Base-by-base conservation (phyloP, 2,329 filamentous ascomycete species). In the Davidsoniella virescens region DNA sequence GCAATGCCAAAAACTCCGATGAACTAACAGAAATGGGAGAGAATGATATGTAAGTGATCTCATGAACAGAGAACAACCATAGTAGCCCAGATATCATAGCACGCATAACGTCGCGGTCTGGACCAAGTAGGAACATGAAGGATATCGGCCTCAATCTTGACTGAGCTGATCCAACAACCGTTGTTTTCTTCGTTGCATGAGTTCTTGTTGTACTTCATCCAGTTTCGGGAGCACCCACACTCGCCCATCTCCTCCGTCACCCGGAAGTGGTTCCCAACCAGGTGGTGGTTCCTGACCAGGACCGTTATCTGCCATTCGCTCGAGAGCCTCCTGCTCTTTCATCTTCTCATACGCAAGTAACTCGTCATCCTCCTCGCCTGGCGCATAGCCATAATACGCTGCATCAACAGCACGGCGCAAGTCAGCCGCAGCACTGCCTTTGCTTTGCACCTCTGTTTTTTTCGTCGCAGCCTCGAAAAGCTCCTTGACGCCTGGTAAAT, bases 401-500 rank as follows among this genome's bases (percentile, higher is more conserved):
- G 92, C 92, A 65, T 98, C 87, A 7, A 98, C 88, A 5, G 44
- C 39, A 65, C 76, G 80, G 54, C 81, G 68, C 57, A 87, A 62
- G 58, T 87, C 84, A 47, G 78, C 77, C 60, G 86, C 82, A 7
- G 78, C 65, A 12, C 9, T 12, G 2, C 79, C 75, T 59, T 80
- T 81, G 53, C 80, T 73, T 2, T 70, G 71, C 47, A 70, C 68
- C n/a, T 65, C 63, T 55, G 73, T 69, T 53, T 72, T 70, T 53
- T 71, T 73, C 55, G 71, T 69, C 0, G 85, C 83, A 1, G 84
- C 82, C 59, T 94, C 88, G 61, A 95, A 94, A 63, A 98, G 70
- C 69, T 98, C 92, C 65, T 95, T 95, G 5, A 98, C 92, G 47
- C 92, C 92, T 0, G 92, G 92, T 33, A 98, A 65, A 56, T 96